Conservation (phyloP, 495 filamentous ascomycete species). For the Hypoxylon crocopeplum region DNA sequence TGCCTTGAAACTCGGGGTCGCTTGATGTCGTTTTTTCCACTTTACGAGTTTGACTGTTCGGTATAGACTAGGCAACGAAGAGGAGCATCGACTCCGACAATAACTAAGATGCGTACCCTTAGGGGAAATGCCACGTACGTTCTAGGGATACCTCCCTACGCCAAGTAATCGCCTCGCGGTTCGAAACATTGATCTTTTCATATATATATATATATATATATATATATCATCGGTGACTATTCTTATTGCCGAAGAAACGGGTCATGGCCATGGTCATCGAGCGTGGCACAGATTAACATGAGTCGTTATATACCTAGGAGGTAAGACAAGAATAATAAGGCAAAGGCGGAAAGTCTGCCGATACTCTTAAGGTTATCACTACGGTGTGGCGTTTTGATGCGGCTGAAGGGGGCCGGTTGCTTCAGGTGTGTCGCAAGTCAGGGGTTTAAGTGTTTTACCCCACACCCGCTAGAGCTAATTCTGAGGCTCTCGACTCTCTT, state of each 20-base stretch:
- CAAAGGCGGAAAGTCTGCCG: too few relatives aligned
- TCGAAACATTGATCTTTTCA: not conserved
- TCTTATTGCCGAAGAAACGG: too few relatives aligned
- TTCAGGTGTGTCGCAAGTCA: constrained; percentile 59
- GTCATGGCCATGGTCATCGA: too few relatives aligned
- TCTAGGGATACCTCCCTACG: not conserved
- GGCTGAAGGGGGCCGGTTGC: constrained; percentile 43
- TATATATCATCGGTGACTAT: too few relatives aligned
- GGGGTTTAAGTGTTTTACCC: constrained; percentile 46
- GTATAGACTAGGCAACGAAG: not conserved
- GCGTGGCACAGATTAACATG: too few relatives aligned
- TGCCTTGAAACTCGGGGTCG: constrained; percentile 19
- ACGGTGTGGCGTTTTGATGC: constrained; percentile 29
- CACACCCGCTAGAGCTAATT: constrained; percentile 30
- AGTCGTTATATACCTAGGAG: too few relatives aligned
- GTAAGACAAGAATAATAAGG: not conserved
- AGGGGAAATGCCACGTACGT: not conserved
- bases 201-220: too few relatives aligned
- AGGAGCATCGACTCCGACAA: not conserved
- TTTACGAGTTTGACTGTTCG: not conserved
- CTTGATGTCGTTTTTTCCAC: constrained; percentile 5
- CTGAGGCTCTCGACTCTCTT: constrained; percentile 29
- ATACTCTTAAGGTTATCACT: not conserved
- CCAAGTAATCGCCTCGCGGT: not conserved
- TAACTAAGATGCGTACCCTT: not conserved